Evolutionary conservation across 176 grass and related monocot genomes (phyloP), one percentile per base, ranked within the genome.

Genomic region (Dendrocalamus sinicus): DNA sequence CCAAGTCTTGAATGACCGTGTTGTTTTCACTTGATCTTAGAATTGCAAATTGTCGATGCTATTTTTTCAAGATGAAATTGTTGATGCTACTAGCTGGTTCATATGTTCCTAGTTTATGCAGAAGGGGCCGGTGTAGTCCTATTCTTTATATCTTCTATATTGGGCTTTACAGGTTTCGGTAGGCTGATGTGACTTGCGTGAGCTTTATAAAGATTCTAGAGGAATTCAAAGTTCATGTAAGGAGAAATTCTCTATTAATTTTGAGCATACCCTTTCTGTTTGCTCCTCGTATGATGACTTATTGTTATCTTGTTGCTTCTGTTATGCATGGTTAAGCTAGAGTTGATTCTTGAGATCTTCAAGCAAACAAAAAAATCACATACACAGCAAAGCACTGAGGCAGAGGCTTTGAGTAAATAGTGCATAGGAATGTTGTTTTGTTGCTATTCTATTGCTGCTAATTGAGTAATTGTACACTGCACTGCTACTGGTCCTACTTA

Each of bases 141-240:
- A 24, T 32, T 20, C 10, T 59, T 61, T 62, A 53, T 75, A 59
- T 44, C 51, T 85, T 67, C 50, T 57, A 17, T 64, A 10, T 78
- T 13, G 35, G 35, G 65, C 1, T 75, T 82, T 86, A 19, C 83
- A 92, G 90, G 86, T 90, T 76, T 57, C 73, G 67, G 13, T 86
- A 44, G 62, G 87, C 39, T 84, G 86, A 95, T 85, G 90, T 77
- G 50, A 92, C 71, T 15, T 89, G 86, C 86, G 87, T 79, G 88
- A 92, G 68, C 91, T 92, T 28, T 95, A 89, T 65, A 86, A 84
- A 58, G 86, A 87, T 84, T 61, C 48, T 61, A 20, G 44, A 16
- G 67, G 35, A 89, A 66, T 53, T 35, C 58, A 81, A 51, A 80
- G 52, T 86, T 82, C 88, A 78, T 55, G 88, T 94, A 86, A 83